Percentiles rank a stretch among this genome's conserved stretches.
phyloP scores from a whole-genome alignment of 2,329 filamentous ascomycete genomes.

The Neonectria ditissima region DNA sequence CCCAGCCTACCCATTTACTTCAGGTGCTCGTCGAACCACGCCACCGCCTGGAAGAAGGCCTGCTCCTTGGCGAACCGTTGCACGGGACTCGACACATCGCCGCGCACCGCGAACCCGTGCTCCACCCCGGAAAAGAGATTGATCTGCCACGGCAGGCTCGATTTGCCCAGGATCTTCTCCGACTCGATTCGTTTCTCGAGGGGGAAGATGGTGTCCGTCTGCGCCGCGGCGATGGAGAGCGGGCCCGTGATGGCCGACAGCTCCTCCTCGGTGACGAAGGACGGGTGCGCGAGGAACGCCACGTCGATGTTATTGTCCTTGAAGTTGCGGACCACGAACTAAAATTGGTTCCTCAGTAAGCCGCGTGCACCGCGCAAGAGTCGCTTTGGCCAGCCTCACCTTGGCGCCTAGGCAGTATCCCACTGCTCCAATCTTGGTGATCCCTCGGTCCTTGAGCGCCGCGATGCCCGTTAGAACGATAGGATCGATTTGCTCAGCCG shows the following conservation, averaged over 20 bases:
- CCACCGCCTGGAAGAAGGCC: slow-evolving; percentile 80
- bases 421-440: slow-evolving; percentile 65
- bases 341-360: not conserved
- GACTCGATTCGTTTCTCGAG: slow-evolving; percentile 65
- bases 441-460: slow-evolving; percentile 65
- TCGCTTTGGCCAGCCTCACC: slow-evolving; percentile 51
- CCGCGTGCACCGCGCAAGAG: not conserved
- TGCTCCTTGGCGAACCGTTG: slow-evolving; percentile 81
- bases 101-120: slow-evolving; percentile 81
- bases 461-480: slow-evolving; percentile 58
- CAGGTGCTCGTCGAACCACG: slow-evolving; percentile 75
- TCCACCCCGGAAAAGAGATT: slow-evolving; percentile 74
- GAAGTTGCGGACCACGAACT: slow-evolving; percentile 78
- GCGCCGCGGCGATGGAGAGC: slow-evolving; percentile 71
- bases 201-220: slow-evolving; percentile 71
- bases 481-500: slow-evolving; percentile 48
- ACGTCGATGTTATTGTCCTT: slow-evolving; percentile 65
- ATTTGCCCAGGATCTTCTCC: slow-evolving; percentile 68
- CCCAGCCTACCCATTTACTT: slow-evolving; percentile 4
- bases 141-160: slow-evolving; percentile 72
- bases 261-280: slow-evolving; percentile 69
- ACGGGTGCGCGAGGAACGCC: slow-evolving; percentile 74
- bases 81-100: slow-evolving; percentile 62
- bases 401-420: slow-evolving; percentile 76
- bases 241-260: slow-evolving; percentile 67